Percentiles rank a stretch among this genome's conserved stretches.
phyloP scores from a whole-genome alignment of 1,284 basidiomycete species.

The Fistulinella cinereoalba region DNA sequence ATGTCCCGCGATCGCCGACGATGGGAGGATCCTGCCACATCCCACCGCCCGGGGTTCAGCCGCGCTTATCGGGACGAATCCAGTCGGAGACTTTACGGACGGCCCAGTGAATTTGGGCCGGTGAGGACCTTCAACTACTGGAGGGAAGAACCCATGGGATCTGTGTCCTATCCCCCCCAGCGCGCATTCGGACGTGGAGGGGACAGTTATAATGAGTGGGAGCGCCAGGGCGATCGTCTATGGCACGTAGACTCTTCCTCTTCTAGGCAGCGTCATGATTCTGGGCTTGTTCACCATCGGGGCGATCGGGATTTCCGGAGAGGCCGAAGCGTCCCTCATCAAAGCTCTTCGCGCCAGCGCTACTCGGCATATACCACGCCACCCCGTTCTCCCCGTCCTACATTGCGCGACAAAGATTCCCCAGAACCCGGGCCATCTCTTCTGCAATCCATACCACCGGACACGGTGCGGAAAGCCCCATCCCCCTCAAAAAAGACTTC shows the following conservation, averaged over 20 bases:
- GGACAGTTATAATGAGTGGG: constrained; percentile 7
- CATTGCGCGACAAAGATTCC: constrained; percentile 9
- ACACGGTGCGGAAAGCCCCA: constrained; percentile 2
- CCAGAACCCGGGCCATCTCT: background rate
- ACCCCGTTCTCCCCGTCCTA: constrained; percentile 7
- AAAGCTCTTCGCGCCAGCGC: constrained; percentile 3
- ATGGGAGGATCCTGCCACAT: constrained; percentile 12
- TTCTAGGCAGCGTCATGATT: constrained; percentile 7
- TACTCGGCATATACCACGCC: constrained; percentile 9
- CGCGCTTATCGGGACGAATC: constrained; percentile 7
- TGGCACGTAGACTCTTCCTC: constrained; percentile 9
- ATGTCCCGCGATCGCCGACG: constrained; percentile 19
- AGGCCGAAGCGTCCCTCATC: constrained; percentile 3
- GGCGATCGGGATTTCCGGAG: constrained; percentile 7
- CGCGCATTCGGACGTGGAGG: constrained; percentile 8
- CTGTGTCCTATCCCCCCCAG: constrained; percentile 5
- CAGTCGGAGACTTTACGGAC: constrained; percentile 7
- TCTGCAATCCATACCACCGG: background rate
- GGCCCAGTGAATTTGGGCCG: constrained; percentile 1
- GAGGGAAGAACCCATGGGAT: constrained; percentile 13
- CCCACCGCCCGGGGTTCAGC: constrained; percentile 2
- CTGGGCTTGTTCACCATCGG: constrained; percentile 4
- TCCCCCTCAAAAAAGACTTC: constrained; percentile 3
- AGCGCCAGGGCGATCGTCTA: constrained; percentile 10
- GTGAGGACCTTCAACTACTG: constrained; percentile 23